Evolutionary conservation across 83 land plant species (phyloP).

Genomic region (Diphasiastrum complanatum): DNA sequence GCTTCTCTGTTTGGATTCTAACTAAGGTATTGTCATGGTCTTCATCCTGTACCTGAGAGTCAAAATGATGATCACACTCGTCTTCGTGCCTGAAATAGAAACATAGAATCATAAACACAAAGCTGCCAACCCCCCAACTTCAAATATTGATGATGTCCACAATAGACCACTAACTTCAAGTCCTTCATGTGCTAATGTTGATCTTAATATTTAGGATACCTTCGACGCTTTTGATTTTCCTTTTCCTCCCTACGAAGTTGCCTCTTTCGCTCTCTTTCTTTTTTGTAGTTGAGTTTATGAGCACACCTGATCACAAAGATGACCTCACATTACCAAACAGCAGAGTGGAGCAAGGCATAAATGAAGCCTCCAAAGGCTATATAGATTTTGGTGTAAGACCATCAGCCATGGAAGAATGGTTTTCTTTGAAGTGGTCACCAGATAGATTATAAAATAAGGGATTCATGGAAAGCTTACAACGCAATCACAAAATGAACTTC

Average conservation of each 20-base stretch:
- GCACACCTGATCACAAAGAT: conserved; percentile 35
- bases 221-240: background rate
- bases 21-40: no score
- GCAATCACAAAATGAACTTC: no score
- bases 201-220: background rate
- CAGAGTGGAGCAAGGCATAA: background rate
- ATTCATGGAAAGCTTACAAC: background rate
- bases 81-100: no score
- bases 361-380: background rate
- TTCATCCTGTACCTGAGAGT: no score
- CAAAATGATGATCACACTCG: no score
- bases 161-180: background rate
- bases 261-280: conserved; percentile 31
- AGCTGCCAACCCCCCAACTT: no score
- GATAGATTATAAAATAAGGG: background rate
- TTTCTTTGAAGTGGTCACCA: background rate
- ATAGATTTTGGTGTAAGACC: background rate
- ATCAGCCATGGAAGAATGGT: no score
- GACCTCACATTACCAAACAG: no score
- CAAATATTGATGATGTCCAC: no score
- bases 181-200: background rate
- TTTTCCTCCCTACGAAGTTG: conserved; percentile 15
- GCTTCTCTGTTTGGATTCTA: no score
- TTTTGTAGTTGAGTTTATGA: conserved; percentile 37
- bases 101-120: no score